Evolutionary conservation across 2,329 filamentous ascomycete genomes (phyloP).

Genomic region (Clarireedia paspali): DNA sequence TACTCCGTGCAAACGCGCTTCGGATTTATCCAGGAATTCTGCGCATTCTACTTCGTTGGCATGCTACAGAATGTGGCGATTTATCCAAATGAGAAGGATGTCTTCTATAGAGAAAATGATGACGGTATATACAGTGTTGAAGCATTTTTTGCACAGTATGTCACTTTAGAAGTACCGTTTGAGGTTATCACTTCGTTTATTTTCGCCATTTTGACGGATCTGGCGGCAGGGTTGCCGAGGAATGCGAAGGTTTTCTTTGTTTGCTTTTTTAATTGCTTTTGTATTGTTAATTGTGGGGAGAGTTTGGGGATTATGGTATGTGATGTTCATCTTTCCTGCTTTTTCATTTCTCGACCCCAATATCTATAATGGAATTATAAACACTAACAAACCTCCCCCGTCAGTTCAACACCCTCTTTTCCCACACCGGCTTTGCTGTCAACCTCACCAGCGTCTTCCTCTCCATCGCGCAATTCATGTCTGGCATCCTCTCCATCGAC

Average conservation of each 20-base stretch:
- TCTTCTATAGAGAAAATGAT: slow-evolving; percentile 70
- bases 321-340: not conserved
- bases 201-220: slow-evolving; percentile 55
- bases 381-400: not conserved
- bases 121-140: slow-evolving; percentile 66
- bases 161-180: slow-evolving; percentile 63
- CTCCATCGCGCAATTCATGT: slow-evolving; percentile 63
- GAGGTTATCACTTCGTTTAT: slow-evolving; percentile 58
- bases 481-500: slow-evolving; percentile 61
- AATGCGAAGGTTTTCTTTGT: slow-evolving; percentile 60
- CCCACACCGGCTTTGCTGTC: slow-evolving; percentile 68
- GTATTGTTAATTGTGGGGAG: slow-evolving; percentile 67
- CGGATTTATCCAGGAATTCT: slow-evolving; percentile 65
- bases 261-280: slow-evolving; percentile 61
- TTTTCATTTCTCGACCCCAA: not conserved
- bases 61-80: slow-evolving; percentile 75
- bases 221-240: slow-evolving; percentile 58
- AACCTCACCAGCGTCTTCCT: slow-evolving; percentile 65
- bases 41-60: slow-evolving; percentile 65
- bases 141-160: slow-evolving; percentile 64
- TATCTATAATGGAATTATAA: not conserved
- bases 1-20: slow-evolving; percentile 64
- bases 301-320: slow-evolving; percentile 59
- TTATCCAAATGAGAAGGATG: slow-evolving; percentile 64
- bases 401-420: slow-evolving; percentile 66